Evolutionary conservation across 139 green algal species (phyloP).

Genomic region (Tetraselmis chui): DNA sequence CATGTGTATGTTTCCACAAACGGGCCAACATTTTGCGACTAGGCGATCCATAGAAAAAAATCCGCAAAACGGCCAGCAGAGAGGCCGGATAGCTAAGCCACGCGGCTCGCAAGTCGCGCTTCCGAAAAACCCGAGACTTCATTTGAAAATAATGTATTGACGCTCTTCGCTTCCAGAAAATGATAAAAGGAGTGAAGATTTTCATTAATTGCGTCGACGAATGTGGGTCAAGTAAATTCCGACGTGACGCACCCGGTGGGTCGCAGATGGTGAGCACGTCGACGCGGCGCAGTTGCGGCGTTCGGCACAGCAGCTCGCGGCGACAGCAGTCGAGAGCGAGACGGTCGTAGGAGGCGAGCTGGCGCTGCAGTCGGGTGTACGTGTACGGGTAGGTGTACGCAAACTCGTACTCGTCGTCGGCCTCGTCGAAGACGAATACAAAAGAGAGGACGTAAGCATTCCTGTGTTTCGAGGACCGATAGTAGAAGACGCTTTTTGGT

Average conservation of each 20-base stretch:
- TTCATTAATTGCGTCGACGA: too few species aligned
- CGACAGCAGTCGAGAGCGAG: slow-evolving; percentile 17
- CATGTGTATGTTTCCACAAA: too few species aligned
- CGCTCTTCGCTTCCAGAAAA: too few species aligned
- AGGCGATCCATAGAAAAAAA: too few species aligned
- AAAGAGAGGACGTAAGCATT: slow-evolving; percentile 32
- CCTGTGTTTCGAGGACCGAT: slow-evolving; percentile 20
- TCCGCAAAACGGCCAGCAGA: not conserved
- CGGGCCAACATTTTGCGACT: too few species aligned
- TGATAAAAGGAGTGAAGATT: too few species aligned
- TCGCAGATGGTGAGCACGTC: slow-evolving; percentile 25
- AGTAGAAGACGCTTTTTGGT: slow-evolving; percentile 30
- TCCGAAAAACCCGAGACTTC: too few species aligned
- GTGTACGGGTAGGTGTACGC: slow-evolving; percentile 31
- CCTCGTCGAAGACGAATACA: slow-evolving; percentile 28
- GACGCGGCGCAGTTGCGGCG: slow-evolving; percentile 19
- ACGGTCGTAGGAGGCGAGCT: slow-evolving; percentile 19
- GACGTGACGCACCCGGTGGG: not conserved
- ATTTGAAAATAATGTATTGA: too few species aligned
- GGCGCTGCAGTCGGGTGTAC: slow-evolving; percentile 17
- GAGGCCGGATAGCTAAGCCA: not conserved
- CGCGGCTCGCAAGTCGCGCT: too few species aligned
- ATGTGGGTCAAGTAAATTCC: too few species aligned
- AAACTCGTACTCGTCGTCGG: slow-evolving; percentile 37
- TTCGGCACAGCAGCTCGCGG: slow-evolving; percentile 25